A percentile compares a stretch with the other conserved stretches of the same genome.
phyloP scores from a whole-genome alignment of 169 alveolate species.

The Cyclospora cayetanensis region DNA sequence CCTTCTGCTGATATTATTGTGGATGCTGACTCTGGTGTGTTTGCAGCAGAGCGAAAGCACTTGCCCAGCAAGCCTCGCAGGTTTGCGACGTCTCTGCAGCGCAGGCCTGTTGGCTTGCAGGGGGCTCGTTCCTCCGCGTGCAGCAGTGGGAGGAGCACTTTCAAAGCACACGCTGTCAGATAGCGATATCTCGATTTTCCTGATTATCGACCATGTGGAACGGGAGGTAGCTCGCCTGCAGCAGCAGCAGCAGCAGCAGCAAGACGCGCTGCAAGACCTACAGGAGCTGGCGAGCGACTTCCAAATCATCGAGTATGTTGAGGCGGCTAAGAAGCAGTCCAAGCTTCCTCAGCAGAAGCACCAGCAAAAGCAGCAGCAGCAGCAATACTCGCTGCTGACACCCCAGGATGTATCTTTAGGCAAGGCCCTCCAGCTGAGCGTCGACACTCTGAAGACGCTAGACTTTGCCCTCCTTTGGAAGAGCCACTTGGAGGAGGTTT shows the following conservation, averaged over 20 bases:
- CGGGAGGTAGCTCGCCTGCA: constrained; percentile 22
- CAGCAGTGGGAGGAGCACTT: not conserved
- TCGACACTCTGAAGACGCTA: constrained; percentile 11
- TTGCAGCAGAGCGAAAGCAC: not conserved
- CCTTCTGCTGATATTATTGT: no score
- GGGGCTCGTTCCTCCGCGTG: not conserved
- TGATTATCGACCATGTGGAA: constrained; percentile 22
- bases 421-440: not conserved
- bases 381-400: not conserved
- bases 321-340: not conserved
- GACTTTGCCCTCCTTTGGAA: constrained; percentile 49
- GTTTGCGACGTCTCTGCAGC: not conserved
- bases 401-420: not conserved
- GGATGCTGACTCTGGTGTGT: no score
- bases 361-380: not conserved
- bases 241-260: not conserved
- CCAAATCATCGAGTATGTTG: constrained; percentile 37
- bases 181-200: constrained; percentile 29
- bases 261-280: constrained; percentile 43
- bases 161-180: not conserved
- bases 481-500: constrained; percentile 28
- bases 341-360: not conserved
- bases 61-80: not conserved
- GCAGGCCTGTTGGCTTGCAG: not conserved
- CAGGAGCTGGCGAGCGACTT: constrained; percentile 28